Conservation (phyloP, 257 asterid genomes). For the Gynochthodes officinalis region DNA sequence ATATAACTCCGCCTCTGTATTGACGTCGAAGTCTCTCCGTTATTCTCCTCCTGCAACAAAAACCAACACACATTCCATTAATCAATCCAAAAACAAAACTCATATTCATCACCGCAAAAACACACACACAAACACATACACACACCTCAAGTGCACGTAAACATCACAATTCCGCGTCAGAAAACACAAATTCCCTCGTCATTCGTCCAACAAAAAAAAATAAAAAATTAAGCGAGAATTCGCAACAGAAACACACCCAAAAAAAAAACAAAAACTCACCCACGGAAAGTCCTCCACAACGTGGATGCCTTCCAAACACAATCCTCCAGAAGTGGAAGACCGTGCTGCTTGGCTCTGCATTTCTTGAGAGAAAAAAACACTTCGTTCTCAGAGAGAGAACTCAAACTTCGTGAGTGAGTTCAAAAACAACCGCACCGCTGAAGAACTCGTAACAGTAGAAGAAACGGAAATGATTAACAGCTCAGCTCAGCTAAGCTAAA, state of each 20-base stretch:
- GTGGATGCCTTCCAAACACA: constrained; percentile 60
- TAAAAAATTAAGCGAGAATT: too few species aligned
- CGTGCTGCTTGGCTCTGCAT: constrained; percentile 31
- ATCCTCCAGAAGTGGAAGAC: constrained; percentile 39
- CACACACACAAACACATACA: not conserved
- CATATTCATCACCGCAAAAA: not conserved
- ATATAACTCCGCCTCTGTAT: constrained; percentile 60
- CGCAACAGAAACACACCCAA: too few species aligned
- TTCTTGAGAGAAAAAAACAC: too few species aligned
- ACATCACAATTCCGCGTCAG: not conserved
- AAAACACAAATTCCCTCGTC: constrained; percentile 1
- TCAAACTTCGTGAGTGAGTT: too few species aligned
- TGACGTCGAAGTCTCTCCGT: constrained; percentile 59
- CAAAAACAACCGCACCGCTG: not conserved
- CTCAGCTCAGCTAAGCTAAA: constrained; percentile 4
- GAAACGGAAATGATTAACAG: not conserved
- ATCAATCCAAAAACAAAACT: not conserved
- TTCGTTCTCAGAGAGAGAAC: not conserved
- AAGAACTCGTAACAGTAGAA: not conserved
- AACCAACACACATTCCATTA: not conserved
- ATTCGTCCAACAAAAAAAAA: too few species aligned
- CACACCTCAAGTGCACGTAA: not conserved
- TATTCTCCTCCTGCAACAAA: constrained; percentile 45
- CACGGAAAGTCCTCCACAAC: constrained; percentile 66
- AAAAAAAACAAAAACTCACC: constrained; percentile 35